These are phyloP conservation scores for Capsella rubella DNA, from an alignment of 441 rosid genomes.

Conservation along the genomic window DNA sequence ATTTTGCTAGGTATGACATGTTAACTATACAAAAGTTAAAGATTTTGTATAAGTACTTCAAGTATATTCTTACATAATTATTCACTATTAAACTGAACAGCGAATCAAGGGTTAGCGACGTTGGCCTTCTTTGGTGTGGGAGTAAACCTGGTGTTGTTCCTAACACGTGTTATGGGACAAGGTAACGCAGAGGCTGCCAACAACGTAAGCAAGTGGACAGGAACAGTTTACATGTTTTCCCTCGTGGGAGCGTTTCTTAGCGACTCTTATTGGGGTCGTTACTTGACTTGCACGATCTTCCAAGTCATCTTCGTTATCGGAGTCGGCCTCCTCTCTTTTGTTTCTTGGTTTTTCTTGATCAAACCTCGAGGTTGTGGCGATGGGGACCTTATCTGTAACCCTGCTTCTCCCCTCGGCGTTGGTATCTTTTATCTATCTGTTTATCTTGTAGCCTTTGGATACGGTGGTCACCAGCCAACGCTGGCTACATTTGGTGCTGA, in stretches of 20 bases:
- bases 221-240: conserved; percentile 87
- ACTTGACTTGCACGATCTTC: conserved; percentile 52
- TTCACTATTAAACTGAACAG: conserved; percentile 44
- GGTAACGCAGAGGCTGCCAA: conserved; percentile 85
- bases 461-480: conserved; percentile 94
- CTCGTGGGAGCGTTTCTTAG: conserved; percentile 90
- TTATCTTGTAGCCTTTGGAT: conserved; percentile 82
- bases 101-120: conserved; percentile 86
- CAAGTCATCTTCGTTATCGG: conserved; percentile 57
- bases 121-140: conserved; percentile 94
- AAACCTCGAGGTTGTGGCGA: conserved; percentile 83
- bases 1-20: conserved; percentile 63
- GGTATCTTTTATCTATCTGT: conserved; percentile 66
- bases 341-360: conserved; percentile 68
- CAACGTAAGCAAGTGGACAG: conserved; percentile 92
- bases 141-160: conserved; percentile 82
- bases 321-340: conserved; percentile 57
- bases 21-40: neutral
- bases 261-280: conserved; percentile 95
- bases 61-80: neutral
- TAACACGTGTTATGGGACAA: conserved; percentile 85
- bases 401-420: conserved; percentile 54
- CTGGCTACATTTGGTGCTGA: conserved; percentile 91
- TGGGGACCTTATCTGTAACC: conserved; percentile 50
- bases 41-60: too few relatives aligned